Evolutionary conservation across 1,139 yeast genomes (phyloP), one percentile per base, ranked within the genome.

Genomic region (Candida tropicalis): DNA sequence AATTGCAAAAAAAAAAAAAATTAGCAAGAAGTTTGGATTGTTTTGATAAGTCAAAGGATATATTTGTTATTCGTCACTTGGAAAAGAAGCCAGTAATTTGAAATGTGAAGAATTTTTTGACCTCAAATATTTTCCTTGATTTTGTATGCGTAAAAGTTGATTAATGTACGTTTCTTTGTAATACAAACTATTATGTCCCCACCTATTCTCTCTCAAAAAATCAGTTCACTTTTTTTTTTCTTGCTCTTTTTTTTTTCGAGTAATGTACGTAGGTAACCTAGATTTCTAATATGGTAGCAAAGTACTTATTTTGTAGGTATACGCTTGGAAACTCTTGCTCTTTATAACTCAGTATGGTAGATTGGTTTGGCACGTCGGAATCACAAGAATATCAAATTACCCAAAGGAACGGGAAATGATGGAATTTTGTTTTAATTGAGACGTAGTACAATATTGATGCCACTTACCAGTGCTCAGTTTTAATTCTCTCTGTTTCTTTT

Each of bases 171-270:
- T 31, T 31, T 18, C 24, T 18, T 29, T 29, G 33, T 29, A 29
- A 15, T 29, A 16, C 12, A 16, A 29, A 10, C 22, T 29, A 17
- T 5, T 8, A 6, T 29, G 23, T 16, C 33, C 17, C 33, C 33
- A 29, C 16, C n/a, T 16, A 29, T 9, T 12, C 15, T 18, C 15
- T 18, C 9, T 18, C 3, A 15, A 22, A 33, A 33, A 33, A 33
- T 22, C 27, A 33, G 27, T 33, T 33, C 27, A 33, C 36, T 33
- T 22, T 22, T 33, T 33, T 13, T 33, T 33, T 32, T 20, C n/a
- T 33, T 13, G 6, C 12, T 13, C 22, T 29, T 15, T 11, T 13
- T 29, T 29, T n/a, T 25, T 10, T 25, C 15, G 5, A 25, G 23
- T 20, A 9, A 20, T 20, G n/a, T n/a, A n/a, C n/a, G 27, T 12